Percentiles rank a stretch among this genome's conserved stretches.
These are phyloP conservation scores for Phaeoacremonium minimum DNA, from an alignment of 2,329 filamentous ascomycete genomes.

Conservation along the genomic window DNA sequence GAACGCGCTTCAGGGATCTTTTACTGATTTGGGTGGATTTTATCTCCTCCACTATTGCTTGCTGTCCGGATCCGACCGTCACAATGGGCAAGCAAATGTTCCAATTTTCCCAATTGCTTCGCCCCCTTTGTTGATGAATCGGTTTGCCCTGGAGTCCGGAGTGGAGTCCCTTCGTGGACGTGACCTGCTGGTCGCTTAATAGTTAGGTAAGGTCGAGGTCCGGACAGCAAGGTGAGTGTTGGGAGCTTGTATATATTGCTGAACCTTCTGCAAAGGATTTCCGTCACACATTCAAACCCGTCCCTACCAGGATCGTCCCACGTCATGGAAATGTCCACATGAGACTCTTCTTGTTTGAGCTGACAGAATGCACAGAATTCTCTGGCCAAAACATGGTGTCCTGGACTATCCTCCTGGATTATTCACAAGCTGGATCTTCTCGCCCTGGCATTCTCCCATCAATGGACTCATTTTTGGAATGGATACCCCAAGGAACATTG, in stretches of 20 bases:
- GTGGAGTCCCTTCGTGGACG: constrained; percentile 17
- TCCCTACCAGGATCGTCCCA: not conserved
- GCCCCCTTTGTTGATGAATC: constrained; percentile 20
- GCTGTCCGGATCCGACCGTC: constrained; percentile 33
- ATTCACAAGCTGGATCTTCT: too few species aligned
- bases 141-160: constrained; percentile 19
- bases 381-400: too few species aligned
- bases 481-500: too few species aligned
- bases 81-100: constrained; percentile 5
- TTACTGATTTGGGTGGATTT: constrained; percentile 17
- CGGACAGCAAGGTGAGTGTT: constrained; percentile 51
- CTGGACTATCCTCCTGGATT: too few species aligned
- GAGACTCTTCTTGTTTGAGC: too few species aligned
- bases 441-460: too few species aligned
- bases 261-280: constrained; percentile 34
- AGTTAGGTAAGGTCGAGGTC: constrained; percentile 30
- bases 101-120: constrained; percentile 16
- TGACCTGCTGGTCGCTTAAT: constrained; percentile 21
- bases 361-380: too few species aligned
- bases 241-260: constrained; percentile 49
- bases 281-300: not conserved
- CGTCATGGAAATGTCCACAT: too few species aligned
- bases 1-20: constrained; percentile 12
- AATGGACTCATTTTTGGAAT: too few species aligned
- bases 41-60: constrained; percentile 25